A percentile compares a stretch with the other conserved stretches of the same genome.
Conservation (phyloP, 1,139 yeast genomes). For the Kurtzmaniella quercitrusa region DNA sequence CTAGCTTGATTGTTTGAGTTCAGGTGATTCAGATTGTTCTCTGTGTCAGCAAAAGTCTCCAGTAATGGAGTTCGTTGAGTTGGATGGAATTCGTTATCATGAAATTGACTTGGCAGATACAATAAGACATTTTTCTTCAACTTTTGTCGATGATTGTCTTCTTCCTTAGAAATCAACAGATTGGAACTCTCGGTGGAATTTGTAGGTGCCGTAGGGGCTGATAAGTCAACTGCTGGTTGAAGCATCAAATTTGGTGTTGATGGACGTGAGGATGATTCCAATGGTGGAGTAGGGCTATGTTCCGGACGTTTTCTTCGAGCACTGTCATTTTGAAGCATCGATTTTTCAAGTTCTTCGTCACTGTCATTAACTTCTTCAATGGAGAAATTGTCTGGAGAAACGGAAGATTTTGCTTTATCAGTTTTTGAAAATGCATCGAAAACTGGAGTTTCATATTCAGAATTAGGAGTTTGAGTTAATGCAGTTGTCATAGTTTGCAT, state of each 20-base stretch:
- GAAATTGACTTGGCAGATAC: constrained; percentile 38
- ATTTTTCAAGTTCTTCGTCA: constrained; percentile 30
- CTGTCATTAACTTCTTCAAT: constrained; percentile 42
- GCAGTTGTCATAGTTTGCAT: constrained; percentile 11
- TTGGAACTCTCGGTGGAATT: neutral
- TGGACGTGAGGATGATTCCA: constrained; percentile 6
- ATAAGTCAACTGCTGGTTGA: constrained; percentile 6
- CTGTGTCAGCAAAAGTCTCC: constrained; percentile 1
- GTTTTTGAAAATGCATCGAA: neutral
- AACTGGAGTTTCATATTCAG: constrained; percentile 2
- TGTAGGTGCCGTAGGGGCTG: neutral
- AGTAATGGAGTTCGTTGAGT: constrained; percentile 7
- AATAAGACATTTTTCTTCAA: constrained; percentile 26
- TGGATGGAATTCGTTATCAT: constrained; percentile 31
- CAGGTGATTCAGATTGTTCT: neutral
- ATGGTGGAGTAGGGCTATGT: neutral
- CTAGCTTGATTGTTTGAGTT: neutral
- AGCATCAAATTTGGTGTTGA: constrained; percentile 4
- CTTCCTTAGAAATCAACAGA: constrained; percentile 1
- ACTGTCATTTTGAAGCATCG: constrained; percentile 3
- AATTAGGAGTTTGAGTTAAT: neutral
- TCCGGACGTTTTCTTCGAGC: neutral
- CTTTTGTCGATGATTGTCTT: neutral
- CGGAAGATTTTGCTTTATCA: neutral
- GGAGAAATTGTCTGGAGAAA: constrained; percentile 18